Evolutionary conservation across 2,329 filamentous ascomycete species (phyloP).

Genomic region (Aspergillus phoenicis): DNA sequence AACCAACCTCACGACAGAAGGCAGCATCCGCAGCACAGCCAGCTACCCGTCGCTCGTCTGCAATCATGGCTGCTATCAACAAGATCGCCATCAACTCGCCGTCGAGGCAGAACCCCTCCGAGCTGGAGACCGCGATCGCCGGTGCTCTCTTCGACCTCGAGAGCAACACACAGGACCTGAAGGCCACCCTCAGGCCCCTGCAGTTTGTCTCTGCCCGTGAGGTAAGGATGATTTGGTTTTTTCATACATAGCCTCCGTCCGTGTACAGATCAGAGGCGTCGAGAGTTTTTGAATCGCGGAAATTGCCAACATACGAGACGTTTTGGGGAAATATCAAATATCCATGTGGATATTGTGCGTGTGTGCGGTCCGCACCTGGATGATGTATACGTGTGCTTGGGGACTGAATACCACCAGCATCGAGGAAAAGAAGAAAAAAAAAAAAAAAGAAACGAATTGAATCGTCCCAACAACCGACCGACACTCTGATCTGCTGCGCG

Average conservation of each 20-base stretch:
- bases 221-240: constrained; percentile 65
- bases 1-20: constrained; percentile 33
- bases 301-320: not conserved
- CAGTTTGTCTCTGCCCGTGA: constrained; percentile 99
- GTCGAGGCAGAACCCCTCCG: constrained; percentile 91
- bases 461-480: not conserved
- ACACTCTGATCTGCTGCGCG: not conserved
- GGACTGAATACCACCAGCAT: not conserved
- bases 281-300: not conserved
- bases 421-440: not conserved
- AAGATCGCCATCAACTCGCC: constrained; percentile 99
- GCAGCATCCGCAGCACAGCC: constrained; percentile 38
- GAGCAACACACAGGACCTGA: constrained; percentile 98
- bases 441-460: not conserved
- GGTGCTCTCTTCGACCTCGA: constrained; percentile 98
- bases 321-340: not conserved
- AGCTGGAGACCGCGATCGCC: constrained; percentile 97
- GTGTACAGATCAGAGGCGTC: constrained; percentile 2
- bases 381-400: not conserved
- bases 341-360: not conserved
- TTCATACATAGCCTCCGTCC: not conserved
- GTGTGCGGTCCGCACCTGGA: not conserved
- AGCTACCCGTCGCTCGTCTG: constrained; percentile 44
- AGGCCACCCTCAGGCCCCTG: constrained; percentile 91
- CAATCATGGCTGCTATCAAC: constrained; percentile 79